Evolutionary conservation across 176 grass and related monocot species (phyloP).

Genomic region (Secale cereale): DNA sequence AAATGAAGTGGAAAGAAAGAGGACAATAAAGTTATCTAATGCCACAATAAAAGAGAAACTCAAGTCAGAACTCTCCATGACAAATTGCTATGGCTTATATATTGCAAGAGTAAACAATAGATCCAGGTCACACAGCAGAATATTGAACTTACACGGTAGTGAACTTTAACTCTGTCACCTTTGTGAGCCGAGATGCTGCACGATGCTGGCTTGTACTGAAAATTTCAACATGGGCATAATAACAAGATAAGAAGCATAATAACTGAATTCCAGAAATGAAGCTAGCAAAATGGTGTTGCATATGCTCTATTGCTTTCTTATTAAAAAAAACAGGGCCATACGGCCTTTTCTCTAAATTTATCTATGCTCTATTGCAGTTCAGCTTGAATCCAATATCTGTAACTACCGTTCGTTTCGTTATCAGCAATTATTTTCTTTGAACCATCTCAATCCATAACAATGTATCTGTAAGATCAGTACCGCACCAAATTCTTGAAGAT

Average conservation of each 20-base stretch:
- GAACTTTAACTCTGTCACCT: conserved; percentile 94
- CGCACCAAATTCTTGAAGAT: neutral
- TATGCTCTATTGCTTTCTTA: neutral
- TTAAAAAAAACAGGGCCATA: too few species aligned
- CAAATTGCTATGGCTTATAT: neutral
- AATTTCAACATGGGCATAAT: neutral
- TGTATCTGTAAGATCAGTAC: neutral
- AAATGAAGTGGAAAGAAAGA: neutral
- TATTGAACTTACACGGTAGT: conserved; percentile 78
- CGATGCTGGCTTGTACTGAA: conserved; percentile 85
- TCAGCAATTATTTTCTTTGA: neutral
- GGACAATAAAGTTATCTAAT: neutral
- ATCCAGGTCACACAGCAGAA: neutral
- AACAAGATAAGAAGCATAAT: neutral
- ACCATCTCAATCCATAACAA: neutral
- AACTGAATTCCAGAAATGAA: neutral
- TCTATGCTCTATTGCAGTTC: neutral
- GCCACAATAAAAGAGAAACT: neutral
- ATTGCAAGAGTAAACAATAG: neutral
- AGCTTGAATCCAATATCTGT: neutral
- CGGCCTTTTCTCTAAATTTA: neutral
- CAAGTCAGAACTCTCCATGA: neutral
- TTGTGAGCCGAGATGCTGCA: conserved; percentile 97
- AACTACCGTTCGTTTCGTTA: neutral
- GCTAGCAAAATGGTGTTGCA: neutral